Base-by-base conservation (phyloP, 1,284 basidiomycete species). In the Veloporphyrellus conicus region DNA sequence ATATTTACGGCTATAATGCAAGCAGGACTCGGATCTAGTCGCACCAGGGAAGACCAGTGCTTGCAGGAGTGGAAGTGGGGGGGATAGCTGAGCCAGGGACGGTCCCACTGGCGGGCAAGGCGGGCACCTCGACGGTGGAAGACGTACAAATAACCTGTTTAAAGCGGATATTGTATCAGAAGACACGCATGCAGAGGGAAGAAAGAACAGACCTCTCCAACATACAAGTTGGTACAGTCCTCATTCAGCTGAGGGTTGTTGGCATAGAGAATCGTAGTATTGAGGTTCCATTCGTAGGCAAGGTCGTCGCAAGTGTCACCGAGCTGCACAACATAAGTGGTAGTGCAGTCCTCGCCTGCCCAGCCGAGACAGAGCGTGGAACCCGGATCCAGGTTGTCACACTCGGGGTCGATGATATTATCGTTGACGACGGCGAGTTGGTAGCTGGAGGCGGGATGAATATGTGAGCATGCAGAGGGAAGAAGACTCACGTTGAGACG, bases 191-290 rank as follows among this genome's bases (percentile, higher is more conserved):
- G 2, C 4, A 29, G 25, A 43, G 40, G 8, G 10, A 14, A 18
- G 11, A n/a, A 28, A 19, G 2, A 34, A 14, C 51, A 7, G 16
- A 84, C 84, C 77, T 84, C 80, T 64, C 77, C 82, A 47, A 81
- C 60, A 61, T 85, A 85, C 55, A 87, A 66, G 69, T 87, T 87
- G 54, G 55, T 56, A 62, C 85, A 87, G 0, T 64, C 69, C 1
- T 52, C 12, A 58, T 80, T 59, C 56, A 87, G 68, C 62, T 85
- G 79, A n/a, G 83, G 84, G 76, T 87, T 87, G 75, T 86, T 85
- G 51, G 50, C 11, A 56, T 60, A 67, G 43, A 87, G 68, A 3
- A 78, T 66, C 31, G 79, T 79, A 6, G 54, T 42, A 69, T 83
- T 80, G 60, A 83, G 54, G 34, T 67, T 60, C 51, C 66, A 52